phyloP scores from a whole-genome alignment of 768 basidiomycete genomes.

The Pisolithus orientalis region DNA sequence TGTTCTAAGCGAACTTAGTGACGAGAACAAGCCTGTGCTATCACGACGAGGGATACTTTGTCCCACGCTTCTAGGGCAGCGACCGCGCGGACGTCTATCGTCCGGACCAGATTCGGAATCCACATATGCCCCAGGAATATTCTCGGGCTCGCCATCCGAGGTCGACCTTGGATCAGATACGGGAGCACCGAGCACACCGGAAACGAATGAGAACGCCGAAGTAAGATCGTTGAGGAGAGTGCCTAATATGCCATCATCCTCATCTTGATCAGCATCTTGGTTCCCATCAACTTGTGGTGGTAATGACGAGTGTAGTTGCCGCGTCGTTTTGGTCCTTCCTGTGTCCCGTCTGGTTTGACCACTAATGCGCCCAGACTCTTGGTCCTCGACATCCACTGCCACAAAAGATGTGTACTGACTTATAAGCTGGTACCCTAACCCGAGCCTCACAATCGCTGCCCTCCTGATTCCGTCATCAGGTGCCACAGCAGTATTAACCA shows the following conservation, averaged over 20 bases:
- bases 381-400: constrained; percentile 37
- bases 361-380: constrained; percentile 3
- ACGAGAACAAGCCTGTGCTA: constrained; percentile 36
- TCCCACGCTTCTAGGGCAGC: not conserved
- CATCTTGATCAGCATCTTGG: not conserved
- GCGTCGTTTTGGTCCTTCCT: constrained; percentile 14
- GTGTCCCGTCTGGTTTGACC: not conserved
- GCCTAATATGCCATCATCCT: constrained; percentile 11
- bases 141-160: not conserved
- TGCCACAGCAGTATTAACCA: constrained; percentile 14
- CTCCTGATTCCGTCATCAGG: constrained; percentile 32
- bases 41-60: constrained; percentile 13
- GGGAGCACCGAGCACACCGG: constrained; percentile 6
- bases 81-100: constrained; percentile 1
- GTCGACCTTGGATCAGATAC: not conserved
- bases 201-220: constrained; percentile 12
- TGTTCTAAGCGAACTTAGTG: constrained; percentile 42
- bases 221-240: constrained; percentile 12
- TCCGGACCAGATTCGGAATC: constrained; percentile 9
- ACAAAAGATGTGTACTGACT: constrained; percentile 53
- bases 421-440: constrained; percentile 44
- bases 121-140: constrained; percentile 16
- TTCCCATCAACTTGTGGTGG: not conserved
- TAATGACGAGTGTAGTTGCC: not conserved
- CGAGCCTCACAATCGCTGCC: constrained; percentile 45